Evolutionary conservation across 2,329 filamentous ascomycete species (phyloP), one percentile per base, ranked within the genome.

Genomic region (Colletotrichum abscissum): DNA sequence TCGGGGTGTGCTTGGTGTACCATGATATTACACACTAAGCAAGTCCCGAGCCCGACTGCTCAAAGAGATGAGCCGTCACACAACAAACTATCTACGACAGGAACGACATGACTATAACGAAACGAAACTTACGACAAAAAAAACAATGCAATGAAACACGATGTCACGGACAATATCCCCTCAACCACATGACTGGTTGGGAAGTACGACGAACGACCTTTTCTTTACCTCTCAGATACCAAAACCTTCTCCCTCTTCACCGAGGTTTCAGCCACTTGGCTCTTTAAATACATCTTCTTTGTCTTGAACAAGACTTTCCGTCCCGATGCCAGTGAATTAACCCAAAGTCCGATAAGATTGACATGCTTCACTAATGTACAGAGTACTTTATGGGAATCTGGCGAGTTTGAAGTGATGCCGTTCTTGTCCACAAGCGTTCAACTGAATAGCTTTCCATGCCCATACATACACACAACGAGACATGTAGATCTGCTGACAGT

Each of bases 151-250:
- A 71, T 5, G 16, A 63, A 22, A 65, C 16, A 70, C 6, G 16
- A 64, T 54, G 52, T 68, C 54, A 72, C n/a, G 69, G 59, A 56
- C 55, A 62, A 26, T 62, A 56, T 42, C 69, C 62, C 57, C 67
- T 62, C 49, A 12, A 24, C 22, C 49, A 38, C 22, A 55, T 30
- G 22, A 19, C 55, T 60, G 28, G 16, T 49, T 38, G 67, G 26
- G 71, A 73, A 73, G 71, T 73, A 73, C 71, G 71, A 73, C 56
- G 60, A 57, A 71, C 56, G 67, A 63, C 28, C 42, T 71, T 54
- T 71, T 52, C 67, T 66, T 65, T 65, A 73, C 65, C 46, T 73
- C 62, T 52, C 69, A 1, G 35, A 73, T 60, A 71, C 62, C 67
- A 65, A 52, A 26, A 26, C 14, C 22, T 71, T 73, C 67, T 66